Evolutionary conservation across 805 yeast genomes (phyloP).

Genomic region (Kluyveromyces dobzhanskii): DNA sequence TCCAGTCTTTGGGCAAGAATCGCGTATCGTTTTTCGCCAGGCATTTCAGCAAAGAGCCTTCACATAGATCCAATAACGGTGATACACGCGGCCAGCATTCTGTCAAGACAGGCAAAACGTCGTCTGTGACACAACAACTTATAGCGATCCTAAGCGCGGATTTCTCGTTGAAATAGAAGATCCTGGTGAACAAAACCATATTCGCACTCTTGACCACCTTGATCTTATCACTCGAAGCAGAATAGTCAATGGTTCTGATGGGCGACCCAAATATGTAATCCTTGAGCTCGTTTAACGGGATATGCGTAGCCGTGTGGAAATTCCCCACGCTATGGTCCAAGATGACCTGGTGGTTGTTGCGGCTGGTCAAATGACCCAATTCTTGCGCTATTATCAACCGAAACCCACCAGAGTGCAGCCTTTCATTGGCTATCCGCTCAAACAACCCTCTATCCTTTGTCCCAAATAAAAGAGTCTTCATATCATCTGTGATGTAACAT

Average conservation of each 20-base stretch:
- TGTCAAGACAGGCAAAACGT: conserved; percentile 22
- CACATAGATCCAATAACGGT: conserved; percentile 25
- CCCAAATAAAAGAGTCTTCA: conserved; percentile 22
- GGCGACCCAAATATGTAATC: conserved; percentile 36
- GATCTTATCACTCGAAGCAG: conserved; percentile 22
- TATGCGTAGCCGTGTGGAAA: conserved; percentile 15
- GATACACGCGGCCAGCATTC: conserved; percentile 29
- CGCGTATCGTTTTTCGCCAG: conserved; percentile 3
- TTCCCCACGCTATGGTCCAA: conserved; percentile 27
- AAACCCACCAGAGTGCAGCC: conserved; percentile 13
- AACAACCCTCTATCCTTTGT: conserved; percentile 9
- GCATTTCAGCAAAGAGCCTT: conserved; percentile 16
- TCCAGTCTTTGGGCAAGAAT: conserved; percentile 12
- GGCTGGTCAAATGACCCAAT: conserved; percentile 30
- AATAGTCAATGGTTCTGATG: conserved; percentile 23
- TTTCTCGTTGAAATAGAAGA: conserved; percentile 22
- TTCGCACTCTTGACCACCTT: conserved; percentile 22
- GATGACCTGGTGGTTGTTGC: conserved; percentile 28
- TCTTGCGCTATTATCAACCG: conserved; percentile 32
- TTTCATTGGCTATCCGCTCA: not conserved
- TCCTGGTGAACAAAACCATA: conserved; percentile 28
- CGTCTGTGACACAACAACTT: conserved; percentile 25
- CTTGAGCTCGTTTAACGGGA: conserved; percentile 27
- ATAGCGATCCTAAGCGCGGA: conserved; percentile 23
- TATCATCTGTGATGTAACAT: conserved; percentile 19